Evolutionary conservation across 805 yeast species (phyloP), one percentile per base, ranked within the genome.

Genomic region (Metschnikowia borealis): DNA sequence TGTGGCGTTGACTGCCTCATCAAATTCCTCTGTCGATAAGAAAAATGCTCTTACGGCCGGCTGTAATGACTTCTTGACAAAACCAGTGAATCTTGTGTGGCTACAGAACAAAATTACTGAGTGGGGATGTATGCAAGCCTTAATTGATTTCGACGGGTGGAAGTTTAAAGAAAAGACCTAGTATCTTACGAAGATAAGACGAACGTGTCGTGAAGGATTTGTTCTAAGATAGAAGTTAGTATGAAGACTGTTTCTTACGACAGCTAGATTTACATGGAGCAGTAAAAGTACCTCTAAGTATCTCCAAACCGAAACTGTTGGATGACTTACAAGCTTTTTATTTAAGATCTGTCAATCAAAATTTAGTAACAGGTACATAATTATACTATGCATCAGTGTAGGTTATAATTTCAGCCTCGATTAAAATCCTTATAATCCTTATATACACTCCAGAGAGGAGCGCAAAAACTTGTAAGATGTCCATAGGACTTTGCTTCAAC

Each of bases 91-190:
- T 59, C 74, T 92, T 58, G 88, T 83, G 44, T 94, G 99, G 99
- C 74, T 94, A 43, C 88, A 90, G 61, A 89, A 88, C 62, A 94
- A 94, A 68, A 87, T 94, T 47, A 86, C 90, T 0, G 97, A 92
- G 67, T 94, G 98, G 98, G 98, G 99, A 0, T 92, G 98, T 67
- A 92, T 92, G 98, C 99, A 92, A 69, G 97, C 97, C 0, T 71
- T 92, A 45, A 91, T 92, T 65, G 96, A 92, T 68, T 92, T 87
- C 66, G 97, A 94, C 64, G 92, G 95, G 36, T 94, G 97, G 95
- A 55, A 53, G 23, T 34, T 52, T 14, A 56, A 54, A 35, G 56
- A 53, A 10, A 26, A 29, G 11, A 21, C 32, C 7, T 39, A 15
- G 29, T 15, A 14, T 14, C 23, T 38, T 23, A 29, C 18, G 32